phyloP scores from a whole-genome alignment of 2,329 filamentous ascomycete genomes.

The Monascus ruber region DNA sequence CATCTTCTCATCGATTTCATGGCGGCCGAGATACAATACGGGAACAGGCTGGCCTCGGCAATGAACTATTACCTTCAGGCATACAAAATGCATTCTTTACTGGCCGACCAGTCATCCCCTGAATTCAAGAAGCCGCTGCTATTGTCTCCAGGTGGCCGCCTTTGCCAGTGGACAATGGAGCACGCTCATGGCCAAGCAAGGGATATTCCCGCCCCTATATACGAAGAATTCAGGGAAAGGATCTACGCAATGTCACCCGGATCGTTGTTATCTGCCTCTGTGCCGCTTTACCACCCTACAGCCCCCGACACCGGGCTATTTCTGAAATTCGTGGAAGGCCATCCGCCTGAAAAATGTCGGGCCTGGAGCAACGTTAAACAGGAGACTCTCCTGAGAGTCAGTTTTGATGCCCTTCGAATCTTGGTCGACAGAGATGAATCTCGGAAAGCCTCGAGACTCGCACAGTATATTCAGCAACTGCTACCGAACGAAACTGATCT shows the following conservation, averaged over 20 bases:
- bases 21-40: slow-evolving; percentile 22
- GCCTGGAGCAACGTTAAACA: slow-evolving; percentile 10
- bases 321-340: slow-evolving; percentile 14
- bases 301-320: slow-evolving; percentile 21
- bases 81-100: slow-evolving; percentile 11
- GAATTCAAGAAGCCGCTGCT: slow-evolving; percentile 10
- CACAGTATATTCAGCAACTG: slow-evolving; percentile 18
- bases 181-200: slow-evolving; percentile 11
- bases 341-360: slow-evolving; percentile 11
- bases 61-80: slow-evolving; percentile 19
- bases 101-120: slow-evolving; percentile 1
- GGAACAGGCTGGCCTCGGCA: slow-evolving; percentile 20
- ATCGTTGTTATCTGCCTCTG: slow-evolving; percentile 15
- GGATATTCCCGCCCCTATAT: slow-evolving; percentile 17
- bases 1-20: slow-evolving; percentile 21
- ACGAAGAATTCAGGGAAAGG: slow-evolving; percentile 20
- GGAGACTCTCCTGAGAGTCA: slow-evolving; percentile 20
- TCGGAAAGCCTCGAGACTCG: slow-evolving; percentile 18
- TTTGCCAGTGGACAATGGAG: slow-evolving; percentile 16
- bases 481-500: slow-evolving; percentile 13
- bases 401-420: slow-evolving; percentile 28
- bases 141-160: slow-evolving; percentile 11
- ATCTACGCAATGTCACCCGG: slow-evolving; percentile 13
- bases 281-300: slow-evolving; percentile 28
- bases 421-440: slow-evolving; percentile 21